Evolutionary conservation across 2,329 filamentous ascomycete species (phyloP), one percentile per base, ranked within the genome.

Genomic region (Colletotrichum musae): DNA sequence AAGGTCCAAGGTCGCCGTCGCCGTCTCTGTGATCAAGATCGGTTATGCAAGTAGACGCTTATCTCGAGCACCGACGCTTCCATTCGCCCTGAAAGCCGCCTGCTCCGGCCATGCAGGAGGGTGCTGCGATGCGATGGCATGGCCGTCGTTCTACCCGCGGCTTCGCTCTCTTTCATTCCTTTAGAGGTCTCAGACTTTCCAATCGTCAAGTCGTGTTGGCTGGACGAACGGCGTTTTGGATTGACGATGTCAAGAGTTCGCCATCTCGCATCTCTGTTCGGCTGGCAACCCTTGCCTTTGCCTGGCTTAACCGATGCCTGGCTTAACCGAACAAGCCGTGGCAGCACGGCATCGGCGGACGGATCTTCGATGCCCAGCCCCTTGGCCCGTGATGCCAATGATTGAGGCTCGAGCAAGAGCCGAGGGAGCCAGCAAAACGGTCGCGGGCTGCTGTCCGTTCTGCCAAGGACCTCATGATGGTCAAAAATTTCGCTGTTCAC

Each of bases 371-470:
- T 52, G 62, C 51, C 62, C 51, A 69, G 66, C 45, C 56, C 62
- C 56, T 69, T 66, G 66, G 62, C 63, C 56, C 66, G 56, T 16
- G 26, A 66, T 66, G 62, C 66, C 66, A 69, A 61, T 52, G 43
- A 43, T 39, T 66, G 62, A 69, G 66, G 62, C 66, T 69, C 62
- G 66, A 61, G 13, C 36, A 36, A 51, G 26, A 65, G 43, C 66
- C 62, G 62, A 57, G 39, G 26, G n/a, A 18, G 18, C 21, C 41
- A 50, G 21, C n/a, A 36, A 43, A 51, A 63, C 59, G 36, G 24
- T 21, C 15, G 32, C 13, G 24, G 36, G 47, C 32, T 56, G 24
- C 48, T 45, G 6, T 24, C 48, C 41, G 58, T 13, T 1, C 45
- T 28, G 41, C 50, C 51, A 58, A 64, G 45, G 26, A 32, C 21